Evolutionary conservation across 2,329 filamentous ascomycete species (phyloP).

Genomic region (Penicillium sp.): DNA sequence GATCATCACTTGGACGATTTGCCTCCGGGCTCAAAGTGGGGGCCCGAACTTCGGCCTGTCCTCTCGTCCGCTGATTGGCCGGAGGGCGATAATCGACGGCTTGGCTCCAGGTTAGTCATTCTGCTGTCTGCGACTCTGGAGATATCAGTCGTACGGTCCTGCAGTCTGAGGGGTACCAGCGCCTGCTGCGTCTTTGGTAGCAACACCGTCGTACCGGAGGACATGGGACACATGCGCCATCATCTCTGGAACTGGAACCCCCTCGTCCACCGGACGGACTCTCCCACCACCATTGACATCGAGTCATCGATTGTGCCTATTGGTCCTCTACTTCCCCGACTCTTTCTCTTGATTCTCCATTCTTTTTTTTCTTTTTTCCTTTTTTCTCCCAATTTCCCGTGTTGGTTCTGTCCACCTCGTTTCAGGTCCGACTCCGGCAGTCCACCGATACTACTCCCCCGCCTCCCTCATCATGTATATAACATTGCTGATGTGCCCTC

Average conservation of each 20-base stretch:
- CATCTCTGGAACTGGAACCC: not conserved
- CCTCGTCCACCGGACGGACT: too few species aligned
- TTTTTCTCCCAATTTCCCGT: constrained; percentile 10
- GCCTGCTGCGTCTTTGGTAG: not conserved
- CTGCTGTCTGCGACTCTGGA: constrained; percentile 7
- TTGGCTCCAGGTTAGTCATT: too few species aligned
- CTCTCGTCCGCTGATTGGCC: constrained; percentile 3
- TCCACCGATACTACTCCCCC: constrained; percentile 5
- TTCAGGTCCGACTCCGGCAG: constrained; percentile 32
- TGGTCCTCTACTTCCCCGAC: too few species aligned
- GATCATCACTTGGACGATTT: constrained; percentile 20
- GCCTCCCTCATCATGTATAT: constrained; percentile 18
- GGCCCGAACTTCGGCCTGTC: constrained; percentile 32
- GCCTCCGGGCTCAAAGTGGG: not conserved
- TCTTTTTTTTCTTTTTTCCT: not conserved
- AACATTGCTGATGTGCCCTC: constrained; percentile 11
- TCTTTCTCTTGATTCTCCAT: constrained; percentile 1
- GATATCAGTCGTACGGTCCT: too few species aligned
- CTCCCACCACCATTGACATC: not conserved
- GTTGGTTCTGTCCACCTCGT: constrained; percentile 6
- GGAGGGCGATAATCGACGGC: not conserved
- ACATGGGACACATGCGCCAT: too few species aligned
- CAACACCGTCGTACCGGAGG: not conserved
- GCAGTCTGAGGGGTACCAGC: too few species aligned
- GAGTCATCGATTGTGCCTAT: not conserved